Base-by-base conservation (phyloP, 129 eudicot genomes). In the Apium graveolens region DNA sequence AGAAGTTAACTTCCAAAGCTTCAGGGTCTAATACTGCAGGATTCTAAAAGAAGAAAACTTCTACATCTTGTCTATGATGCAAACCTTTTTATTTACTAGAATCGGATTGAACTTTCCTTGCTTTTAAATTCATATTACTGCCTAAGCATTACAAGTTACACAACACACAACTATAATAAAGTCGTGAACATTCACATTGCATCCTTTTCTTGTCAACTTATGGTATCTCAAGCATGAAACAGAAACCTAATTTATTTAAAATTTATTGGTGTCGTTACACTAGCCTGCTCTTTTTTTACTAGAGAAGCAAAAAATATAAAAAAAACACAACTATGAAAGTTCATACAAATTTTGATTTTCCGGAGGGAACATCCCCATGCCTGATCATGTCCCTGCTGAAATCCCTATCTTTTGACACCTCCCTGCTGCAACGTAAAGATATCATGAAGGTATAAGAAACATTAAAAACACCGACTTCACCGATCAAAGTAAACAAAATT, bases 311-410 rank as follows among this genome's bases (percentile, higher is more conserved):
- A 34, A n/a, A 32, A 34, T 0, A 65, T 3, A 31, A 66, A 7
- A n/a, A 26, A 66, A 83, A 57, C 80, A 51, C 38, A 63, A 62
- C 29, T 3, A 83, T 45, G 69, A 46, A 66, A 32, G 46, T 71
- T 80, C 98, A 74, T 95, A 95, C 99, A 77, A 86, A 77, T 92
- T 88, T 87, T 32, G 84, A 76, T 86, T 89, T 92, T 85, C 85
- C 68, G 14, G 95, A 73, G 80, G 91, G 74, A 35, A 70, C 74
- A 66, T 89, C 87, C 38, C 80, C 92, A 44, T 79, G 79, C 81
- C 88, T 88, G n/a, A n/a, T n/a, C 76, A 83, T 71, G 83, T 91
- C 96, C 82, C 94, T 86, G 41, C 80, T 87, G 68, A 80, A 86
- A 73, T 95, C 96, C 81, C 92, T 80, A 12, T 90, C 98, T 79